Evolutionary conservation across 805 yeast species (phyloP), one percentile per base, ranked within the genome.

Genomic region (Saccharomycopsis sp.): DNA sequence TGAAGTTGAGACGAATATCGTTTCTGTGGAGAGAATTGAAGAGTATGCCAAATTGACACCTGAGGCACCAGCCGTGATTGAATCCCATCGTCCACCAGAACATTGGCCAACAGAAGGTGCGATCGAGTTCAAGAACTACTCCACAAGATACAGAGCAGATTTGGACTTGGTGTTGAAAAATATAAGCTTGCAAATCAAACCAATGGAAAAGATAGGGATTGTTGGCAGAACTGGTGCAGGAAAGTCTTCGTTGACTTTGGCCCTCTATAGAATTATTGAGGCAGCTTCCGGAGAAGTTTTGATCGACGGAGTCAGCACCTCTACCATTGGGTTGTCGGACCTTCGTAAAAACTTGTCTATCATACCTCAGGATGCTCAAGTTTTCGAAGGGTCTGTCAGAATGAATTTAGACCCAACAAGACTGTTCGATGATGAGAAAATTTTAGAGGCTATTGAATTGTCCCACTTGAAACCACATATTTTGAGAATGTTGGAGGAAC

Each of bases 201-300:
- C 88, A 1, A 65, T 72, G 43, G 96, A 89, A 57, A 89, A 89
- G 59, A 68, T 88, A 55, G 97, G 97, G 48, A 87, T 88, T 60
- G 96, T 89, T 42, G 97, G 97, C 19, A 73, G 97, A 57, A 88
- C 97, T 0, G 97, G 97, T 49, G 96, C 96, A 2, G 97, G 97
- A 49, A 87, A 87, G 59, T 80, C 92, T 0, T 80, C 95, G 1
- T 67, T 87, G 53, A 81, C 95, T 0, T 62, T 85, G 53, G 92
- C 96, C 0, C 62, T 87, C 30, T 87, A 84, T 68, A 66, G 96
- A 51, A 74, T 87, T 34, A 83, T 88, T 53, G 96, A 88, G 60
- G 36, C 48, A 17, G 75, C 77, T 4, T 62, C 59, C 7, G 94
- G 94, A n/a, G 59, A 64, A 29, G 82, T 87, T 51, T 64, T 63